phyloP scores from a whole-genome alignment of 768 basidiomycete species.

The Trametes cingulata region DNA sequence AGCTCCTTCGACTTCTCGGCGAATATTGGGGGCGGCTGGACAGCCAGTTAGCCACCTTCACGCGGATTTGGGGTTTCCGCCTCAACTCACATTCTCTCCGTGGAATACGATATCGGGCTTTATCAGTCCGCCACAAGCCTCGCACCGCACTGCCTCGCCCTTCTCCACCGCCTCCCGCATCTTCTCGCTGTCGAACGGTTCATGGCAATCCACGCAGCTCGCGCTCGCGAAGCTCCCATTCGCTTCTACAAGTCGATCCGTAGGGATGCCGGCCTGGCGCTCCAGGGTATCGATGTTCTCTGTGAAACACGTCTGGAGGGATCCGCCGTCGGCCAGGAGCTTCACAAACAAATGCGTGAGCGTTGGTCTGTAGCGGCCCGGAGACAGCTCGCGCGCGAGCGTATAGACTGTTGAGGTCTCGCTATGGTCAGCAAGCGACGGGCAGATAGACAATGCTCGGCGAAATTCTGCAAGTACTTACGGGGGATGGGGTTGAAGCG shows the following conservation, averaged over 20 bases:
- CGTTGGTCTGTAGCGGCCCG: constrained; percentile 87
- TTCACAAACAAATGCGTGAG: constrained; percentile 87
- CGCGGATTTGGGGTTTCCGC: background rate
- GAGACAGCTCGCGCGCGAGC: constrained; percentile 90
- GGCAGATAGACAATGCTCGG: background rate
- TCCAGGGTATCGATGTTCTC: constrained; percentile 97
- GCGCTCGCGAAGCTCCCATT: constrained; percentile 93
- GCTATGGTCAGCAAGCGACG: background rate
- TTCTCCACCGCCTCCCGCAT: constrained; percentile 64
- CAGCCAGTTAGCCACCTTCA: background rate
- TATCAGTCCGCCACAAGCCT: constrained; percentile 67
- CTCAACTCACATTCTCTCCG: constrained; percentile 62
- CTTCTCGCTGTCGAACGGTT: constrained; percentile 57
- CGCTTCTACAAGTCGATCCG: constrained; percentile 81
- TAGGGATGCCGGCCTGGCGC: constrained; percentile 76
- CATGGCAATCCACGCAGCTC: constrained; percentile 74
- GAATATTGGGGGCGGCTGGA: constrained; percentile 74
- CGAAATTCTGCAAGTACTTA: constrained; percentile 35
- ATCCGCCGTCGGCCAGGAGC: constrained; percentile 65
- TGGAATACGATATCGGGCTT: constrained; percentile 94
- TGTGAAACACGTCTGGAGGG: constrained; percentile 80
- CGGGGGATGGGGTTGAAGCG: constrained; percentile 76
- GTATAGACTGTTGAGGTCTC: constrained; percentile 63
- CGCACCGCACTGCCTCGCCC: constrained; percentile 69
- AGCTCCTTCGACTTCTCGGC: constrained; percentile 55